Percentiles rank a stretch among this genome's conserved stretches.
These are phyloP conservation scores for Plicaturopsis crispa DNA, from an alignment of 768 basidiomycete genomes.

Conservation along the genomic window DNA sequence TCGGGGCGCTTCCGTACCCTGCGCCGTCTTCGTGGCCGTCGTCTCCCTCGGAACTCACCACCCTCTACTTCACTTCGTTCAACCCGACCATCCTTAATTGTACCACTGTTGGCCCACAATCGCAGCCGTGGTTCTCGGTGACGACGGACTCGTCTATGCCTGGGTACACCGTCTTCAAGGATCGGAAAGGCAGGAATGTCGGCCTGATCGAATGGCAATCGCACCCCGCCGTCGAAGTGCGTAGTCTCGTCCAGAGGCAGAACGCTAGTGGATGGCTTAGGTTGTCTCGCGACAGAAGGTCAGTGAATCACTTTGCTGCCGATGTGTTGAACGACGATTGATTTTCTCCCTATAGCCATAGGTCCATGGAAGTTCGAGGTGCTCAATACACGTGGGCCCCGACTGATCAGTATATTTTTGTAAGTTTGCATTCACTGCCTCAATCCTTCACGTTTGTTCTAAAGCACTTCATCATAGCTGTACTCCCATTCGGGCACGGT, in stretches of 20 bases:
- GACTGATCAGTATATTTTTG: constrained; percentile 43
- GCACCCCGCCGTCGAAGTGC: constrained; percentile 44
- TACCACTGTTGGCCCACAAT: constrained; percentile 41
- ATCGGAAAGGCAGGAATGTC: constrained; percentile 35
- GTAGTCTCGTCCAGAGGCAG: constrained; percentile 41
- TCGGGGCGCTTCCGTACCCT: constrained; percentile 57
- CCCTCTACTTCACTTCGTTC: constrained; percentile 44
- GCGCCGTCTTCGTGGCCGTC: constrained; percentile 15
- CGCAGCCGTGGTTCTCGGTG: constrained; percentile 39
- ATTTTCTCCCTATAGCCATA: constrained; percentile 17
- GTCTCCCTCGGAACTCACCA: constrained; percentile 24
- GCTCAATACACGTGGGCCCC: constrained; percentile 51
- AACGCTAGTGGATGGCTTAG: constrained; percentile 44
- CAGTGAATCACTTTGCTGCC: not conserved
- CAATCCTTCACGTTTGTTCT: not conserved
- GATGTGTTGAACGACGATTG: constrained; percentile 1
- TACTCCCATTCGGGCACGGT: constrained; percentile 22
- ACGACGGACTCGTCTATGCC: constrained; percentile 42
- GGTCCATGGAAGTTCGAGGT: constrained; percentile 46
- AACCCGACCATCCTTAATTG: constrained; percentile 49
- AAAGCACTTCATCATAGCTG: constrained; percentile 27
- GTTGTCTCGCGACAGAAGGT: constrained; percentile 41
- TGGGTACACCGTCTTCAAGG: constrained; percentile 47
- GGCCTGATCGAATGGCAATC: constrained; percentile 54
- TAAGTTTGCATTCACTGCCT: constrained; percentile 20